These are phyloP conservation scores for Novymonas esmeraldas DNA, from an alignment of 208 protist species.

Conservation along the genomic window DNA sequence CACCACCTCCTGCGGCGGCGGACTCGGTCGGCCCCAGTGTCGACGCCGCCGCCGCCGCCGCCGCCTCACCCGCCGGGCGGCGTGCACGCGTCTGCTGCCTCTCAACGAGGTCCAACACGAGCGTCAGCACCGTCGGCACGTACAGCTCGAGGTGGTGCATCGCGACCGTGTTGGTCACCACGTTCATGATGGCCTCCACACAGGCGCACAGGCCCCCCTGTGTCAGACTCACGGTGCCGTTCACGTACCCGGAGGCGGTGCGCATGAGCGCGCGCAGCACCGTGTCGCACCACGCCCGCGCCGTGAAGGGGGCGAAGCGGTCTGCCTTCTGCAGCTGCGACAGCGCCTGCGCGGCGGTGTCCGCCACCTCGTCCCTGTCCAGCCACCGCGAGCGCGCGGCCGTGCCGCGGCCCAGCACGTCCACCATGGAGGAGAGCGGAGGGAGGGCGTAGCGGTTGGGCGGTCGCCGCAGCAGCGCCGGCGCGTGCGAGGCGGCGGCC, in stretches of 20 bases:
- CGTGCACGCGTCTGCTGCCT: constrained; percentile 13
- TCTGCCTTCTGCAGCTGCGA: constrained; percentile 33
- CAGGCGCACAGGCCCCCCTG: constrained; percentile 71
- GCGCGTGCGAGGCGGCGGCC: constrained; percentile 28
- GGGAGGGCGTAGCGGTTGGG: constrained; percentile 42
- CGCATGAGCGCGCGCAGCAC: constrained; percentile 65
- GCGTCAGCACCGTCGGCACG: constrained; percentile 61
- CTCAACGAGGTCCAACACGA: constrained; percentile 48
- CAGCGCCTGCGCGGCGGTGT: constrained; percentile 24
- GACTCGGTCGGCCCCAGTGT: background rate
- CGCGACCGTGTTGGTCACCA: constrained; percentile 56
- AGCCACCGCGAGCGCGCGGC: constrained; percentile 19
- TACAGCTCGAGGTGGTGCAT: constrained; percentile 55
- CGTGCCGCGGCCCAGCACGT: constrained; percentile 17
- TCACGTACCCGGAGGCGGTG: constrained; percentile 59
- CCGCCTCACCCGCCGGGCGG: background rate
- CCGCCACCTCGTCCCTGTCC: constrained; percentile 26
- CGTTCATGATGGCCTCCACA: constrained; percentile 58
- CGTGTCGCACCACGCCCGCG: constrained; percentile 65
- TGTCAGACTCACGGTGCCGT: constrained; percentile 59
- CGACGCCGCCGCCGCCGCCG: constrained; percentile 1
- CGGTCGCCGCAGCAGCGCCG: constrained; percentile 51
- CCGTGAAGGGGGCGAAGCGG: constrained; percentile 29
- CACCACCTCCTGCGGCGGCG: background rate
- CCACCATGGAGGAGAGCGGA: constrained; percentile 19